phyloP scores from a whole-genome alignment of 2,329 filamentous ascomycete species.

The Beauveria asiatica region DNA sequence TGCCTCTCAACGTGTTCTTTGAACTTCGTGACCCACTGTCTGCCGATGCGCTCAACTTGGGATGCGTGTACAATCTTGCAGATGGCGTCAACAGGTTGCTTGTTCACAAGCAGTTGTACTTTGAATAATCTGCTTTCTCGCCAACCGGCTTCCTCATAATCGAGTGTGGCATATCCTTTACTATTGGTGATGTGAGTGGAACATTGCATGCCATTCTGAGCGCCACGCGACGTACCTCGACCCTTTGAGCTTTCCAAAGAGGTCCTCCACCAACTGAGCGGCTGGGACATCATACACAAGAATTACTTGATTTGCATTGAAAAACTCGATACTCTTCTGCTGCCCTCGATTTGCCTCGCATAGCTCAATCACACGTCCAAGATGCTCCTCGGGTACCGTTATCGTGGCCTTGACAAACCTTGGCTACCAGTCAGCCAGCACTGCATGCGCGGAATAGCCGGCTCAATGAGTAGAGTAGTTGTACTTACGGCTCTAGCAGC shows the following conservation, averaged over 20 bases:
- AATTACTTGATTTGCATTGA: conserved; percentile 86
- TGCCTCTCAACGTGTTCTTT: conserved; percentile 94
- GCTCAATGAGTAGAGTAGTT: background rate
- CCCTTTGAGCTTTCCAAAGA: conserved; percentile 94
- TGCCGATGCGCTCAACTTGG: conserved; percentile 71
- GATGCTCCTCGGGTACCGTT: conserved; percentile 86
- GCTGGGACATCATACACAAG: conserved; percentile 85
- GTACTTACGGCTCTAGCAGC: conserved; percentile 42
- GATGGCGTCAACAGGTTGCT: conserved; percentile 85
- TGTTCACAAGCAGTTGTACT: conserved; percentile 89
- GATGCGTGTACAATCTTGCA: conserved; percentile 79
- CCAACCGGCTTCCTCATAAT: conserved; percentile 95
- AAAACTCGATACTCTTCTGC: conserved; percentile 83
- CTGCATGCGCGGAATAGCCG: too few species aligned
- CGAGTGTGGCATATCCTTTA: conserved; percentile 90
- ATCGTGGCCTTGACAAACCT: conserved; percentile 72
- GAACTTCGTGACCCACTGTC: conserved; percentile 89
- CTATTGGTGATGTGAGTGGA: conserved; percentile 16
- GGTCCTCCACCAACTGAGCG: conserved; percentile 86
- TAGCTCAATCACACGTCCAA: conserved; percentile 89
- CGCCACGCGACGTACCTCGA: conserved; percentile 44
- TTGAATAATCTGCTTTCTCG: conserved; percentile 73
- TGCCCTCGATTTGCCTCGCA: conserved; percentile 84
- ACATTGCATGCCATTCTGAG: too few species aligned
- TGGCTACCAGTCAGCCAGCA: background rate